Evolutionary conservation across 2,329 filamentous ascomycete species (phyloP).

Genomic region (Epichloe gansuensis): DNA sequence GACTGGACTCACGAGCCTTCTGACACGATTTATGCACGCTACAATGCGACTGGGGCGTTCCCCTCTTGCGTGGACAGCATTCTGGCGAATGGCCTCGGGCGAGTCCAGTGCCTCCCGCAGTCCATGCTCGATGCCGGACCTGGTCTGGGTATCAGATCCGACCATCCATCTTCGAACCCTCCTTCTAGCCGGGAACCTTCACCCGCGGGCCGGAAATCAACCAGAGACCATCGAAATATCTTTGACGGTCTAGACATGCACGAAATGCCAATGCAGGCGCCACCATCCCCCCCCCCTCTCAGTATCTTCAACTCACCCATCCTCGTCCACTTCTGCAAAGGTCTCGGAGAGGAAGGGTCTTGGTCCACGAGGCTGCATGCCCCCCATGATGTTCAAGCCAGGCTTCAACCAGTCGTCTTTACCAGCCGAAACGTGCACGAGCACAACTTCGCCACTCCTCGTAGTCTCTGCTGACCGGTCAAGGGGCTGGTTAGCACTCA

Average conservation of each 20-base stretch:
- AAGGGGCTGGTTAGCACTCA: conserved; percentile 4
- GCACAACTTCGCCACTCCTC: conserved; percentile 1
- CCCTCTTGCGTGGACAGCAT: conserved; percentile 4
- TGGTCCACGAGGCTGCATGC: neutral
- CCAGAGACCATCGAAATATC: neutral
- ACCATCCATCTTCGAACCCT: no score
- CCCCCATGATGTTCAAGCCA: conserved; percentile 3
- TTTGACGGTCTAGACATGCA: neutral
- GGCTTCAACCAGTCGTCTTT: conserved; percentile 2
- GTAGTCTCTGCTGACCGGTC: neutral
- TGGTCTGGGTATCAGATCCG: neutral
- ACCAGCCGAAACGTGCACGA: conserved; percentile 3
- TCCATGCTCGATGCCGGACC: neutral
- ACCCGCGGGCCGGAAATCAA: no score
- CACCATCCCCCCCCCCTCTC: neutral
- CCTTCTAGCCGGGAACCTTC: no score
- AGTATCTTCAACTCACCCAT: neutral
- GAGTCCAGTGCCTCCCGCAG: conserved; percentile 1
- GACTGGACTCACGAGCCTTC: conserved; percentile 5
- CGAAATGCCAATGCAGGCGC: neutral
- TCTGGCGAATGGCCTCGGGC: conserved; percentile 2
- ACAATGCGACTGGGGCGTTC: neutral
- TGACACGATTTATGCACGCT: neutral
- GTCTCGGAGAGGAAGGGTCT: neutral
- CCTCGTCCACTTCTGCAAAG: neutral